Evolutionary conservation across 176 grass and related monocot species (phyloP).

Genomic region (Phyllostachys edulis): DNA sequence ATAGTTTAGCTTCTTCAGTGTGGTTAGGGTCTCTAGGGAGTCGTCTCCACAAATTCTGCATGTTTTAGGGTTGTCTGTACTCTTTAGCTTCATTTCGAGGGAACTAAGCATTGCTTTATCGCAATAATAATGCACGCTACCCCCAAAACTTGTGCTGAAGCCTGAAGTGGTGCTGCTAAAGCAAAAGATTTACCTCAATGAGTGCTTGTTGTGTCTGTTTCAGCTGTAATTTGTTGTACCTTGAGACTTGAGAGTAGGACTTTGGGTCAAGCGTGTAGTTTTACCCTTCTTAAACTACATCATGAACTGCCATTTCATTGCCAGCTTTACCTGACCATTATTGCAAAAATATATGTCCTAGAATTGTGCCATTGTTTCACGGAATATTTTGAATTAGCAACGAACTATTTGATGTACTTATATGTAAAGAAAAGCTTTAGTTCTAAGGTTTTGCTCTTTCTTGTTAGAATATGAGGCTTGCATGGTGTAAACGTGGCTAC

Average conservation of each 20-base stretch:
- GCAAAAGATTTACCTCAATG: neutral
- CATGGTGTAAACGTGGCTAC: neutral
- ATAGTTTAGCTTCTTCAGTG: constrained; percentile 9
- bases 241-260: neutral
- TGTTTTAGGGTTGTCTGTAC: constrained; percentile 36
- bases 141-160: neutral
- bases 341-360: neutral
- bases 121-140: neutral
- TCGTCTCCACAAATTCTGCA: constrained; percentile 32
- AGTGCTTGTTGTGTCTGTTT: neutral
- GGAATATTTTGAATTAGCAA: neutral
- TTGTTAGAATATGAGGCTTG: neutral
- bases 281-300: neutral
- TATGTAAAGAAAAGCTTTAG: neutral
- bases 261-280: neutral
- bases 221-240: neutral
- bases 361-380: neutral
- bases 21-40: neutral
- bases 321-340: neutral
- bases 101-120: constrained; percentile 15
- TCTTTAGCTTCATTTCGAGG: constrained; percentile 16
- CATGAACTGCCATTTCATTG: neutral
- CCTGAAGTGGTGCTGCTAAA: neutral
- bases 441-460: neutral
- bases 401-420: neutral